These are phyloP conservation scores for Singerocomus inundabilis DNA, from an alignment of 1,284 basidiomycete species.

Conservation along the genomic window DNA sequence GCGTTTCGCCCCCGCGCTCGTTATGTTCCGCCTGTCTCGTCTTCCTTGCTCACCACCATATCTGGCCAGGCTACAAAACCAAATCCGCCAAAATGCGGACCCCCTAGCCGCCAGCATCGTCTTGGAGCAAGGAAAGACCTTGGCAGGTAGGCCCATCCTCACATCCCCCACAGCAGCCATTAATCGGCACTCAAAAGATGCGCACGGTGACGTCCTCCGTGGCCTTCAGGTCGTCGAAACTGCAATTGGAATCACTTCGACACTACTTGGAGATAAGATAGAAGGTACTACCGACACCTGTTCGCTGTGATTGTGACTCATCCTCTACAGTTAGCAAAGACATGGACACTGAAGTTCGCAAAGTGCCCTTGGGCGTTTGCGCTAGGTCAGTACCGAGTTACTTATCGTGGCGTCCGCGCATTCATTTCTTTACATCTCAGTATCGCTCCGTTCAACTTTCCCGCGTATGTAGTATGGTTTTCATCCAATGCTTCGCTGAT, in stretches of 20 bases:
- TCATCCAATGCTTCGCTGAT: slow-evolving; percentile 1
- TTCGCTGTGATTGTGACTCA: slow-evolving; percentile 1
- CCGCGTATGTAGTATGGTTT: slow-evolving; percentile 57
- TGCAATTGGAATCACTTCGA: slow-evolving; percentile 80
- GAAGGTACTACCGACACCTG: slow-evolving; percentile 56
- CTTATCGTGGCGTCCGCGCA: neutral
- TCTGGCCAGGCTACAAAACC: slow-evolving; percentile 67
- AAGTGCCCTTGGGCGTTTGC: slow-evolving; percentile 77
- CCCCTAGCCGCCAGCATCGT: slow-evolving; percentile 77
- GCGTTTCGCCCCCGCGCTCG: too few relatives aligned
- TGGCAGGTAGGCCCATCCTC: slow-evolving; percentile 55
- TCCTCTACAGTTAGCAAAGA: slow-evolving; percentile 78
- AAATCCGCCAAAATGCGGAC: slow-evolving; percentile 76
- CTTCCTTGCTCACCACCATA: slow-evolving; percentile 4
- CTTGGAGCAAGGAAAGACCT: slow-evolving; percentile 89
- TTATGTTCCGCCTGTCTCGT: too few relatives aligned
- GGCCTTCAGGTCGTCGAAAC: slow-evolving; percentile 95
- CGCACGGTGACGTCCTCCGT: slow-evolving; percentile 91
- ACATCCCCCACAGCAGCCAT: neutral
- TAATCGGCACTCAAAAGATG: slow-evolving; percentile 53
- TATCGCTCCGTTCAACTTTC: slow-evolving; percentile 92
- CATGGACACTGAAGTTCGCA: slow-evolving; percentile 92
- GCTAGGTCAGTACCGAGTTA: slow-evolving; percentile 49
- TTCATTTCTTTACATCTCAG: slow-evolving; percentile 39
- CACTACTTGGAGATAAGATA: slow-evolving; percentile 85